Conservation (phyloP, 805 yeast species). For the Maudiozyma pseudohumilis region DNA sequence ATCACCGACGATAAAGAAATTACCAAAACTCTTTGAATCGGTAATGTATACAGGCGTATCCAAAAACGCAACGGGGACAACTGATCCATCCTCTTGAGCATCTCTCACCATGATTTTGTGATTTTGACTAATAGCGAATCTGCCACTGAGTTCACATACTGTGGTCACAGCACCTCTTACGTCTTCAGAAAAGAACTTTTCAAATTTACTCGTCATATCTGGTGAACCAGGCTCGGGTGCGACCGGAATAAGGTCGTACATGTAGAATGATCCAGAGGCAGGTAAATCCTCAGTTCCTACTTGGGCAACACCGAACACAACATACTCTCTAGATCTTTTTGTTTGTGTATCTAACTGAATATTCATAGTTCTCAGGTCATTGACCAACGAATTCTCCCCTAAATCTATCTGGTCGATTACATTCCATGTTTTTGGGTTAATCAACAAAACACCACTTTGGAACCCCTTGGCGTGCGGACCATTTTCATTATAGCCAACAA, state of each 20-base stretch:
- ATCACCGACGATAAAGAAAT: conserved; percentile 75
- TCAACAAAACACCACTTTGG: conserved; percentile 50
- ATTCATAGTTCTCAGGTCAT: conserved; percentile 28
- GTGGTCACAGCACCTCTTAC: conserved; percentile 78
- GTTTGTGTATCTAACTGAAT: conserved; percentile 33
- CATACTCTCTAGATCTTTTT: conserved; percentile 46
- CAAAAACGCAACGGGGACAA: conserved; percentile 87
- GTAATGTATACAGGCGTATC: conserved; percentile 76
- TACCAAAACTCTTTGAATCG: conserved; percentile 75
- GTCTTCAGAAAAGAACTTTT: conserved; percentile 59
- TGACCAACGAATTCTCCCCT: conserved; percentile 53
- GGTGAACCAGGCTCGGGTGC: conserved; percentile 86
- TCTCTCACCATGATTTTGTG: conserved; percentile 70
- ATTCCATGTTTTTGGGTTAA: conserved; percentile 71
- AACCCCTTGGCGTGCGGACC: conserved; percentile 45
- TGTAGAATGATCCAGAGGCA: conserved; percentile 65
- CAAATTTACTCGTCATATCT: conserved; percentile 70
- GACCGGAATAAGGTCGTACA: conserved; percentile 68
- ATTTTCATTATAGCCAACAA: conserved; percentile 44
- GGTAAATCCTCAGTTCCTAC: conserved; percentile 72
- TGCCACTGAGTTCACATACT: conserved; percentile 70
- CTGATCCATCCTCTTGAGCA: conserved; percentile 72
- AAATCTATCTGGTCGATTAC: conserved; percentile 61
- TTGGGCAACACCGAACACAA: conserved; percentile 72
- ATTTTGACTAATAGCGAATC: conserved; percentile 78